Evolutionary conservation across 805 yeast species (phyloP), one percentile per base, ranked within the genome.

Genomic region (Saccharomycopsis oosterbeekiorum): DNA sequence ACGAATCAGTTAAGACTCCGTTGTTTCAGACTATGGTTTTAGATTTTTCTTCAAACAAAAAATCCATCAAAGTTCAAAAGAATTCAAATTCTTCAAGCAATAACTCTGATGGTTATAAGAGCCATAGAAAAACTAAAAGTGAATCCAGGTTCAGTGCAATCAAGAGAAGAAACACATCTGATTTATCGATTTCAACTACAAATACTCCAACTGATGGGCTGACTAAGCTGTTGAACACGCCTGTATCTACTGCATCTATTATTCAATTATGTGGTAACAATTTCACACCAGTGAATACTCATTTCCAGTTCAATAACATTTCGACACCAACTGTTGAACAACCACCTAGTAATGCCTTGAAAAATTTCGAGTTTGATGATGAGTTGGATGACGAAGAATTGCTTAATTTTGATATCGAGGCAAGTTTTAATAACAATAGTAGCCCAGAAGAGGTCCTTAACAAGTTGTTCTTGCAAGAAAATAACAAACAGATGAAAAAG

Each of bases 11-110:
- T 15, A 60, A 58, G 17, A 63, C 65, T 36, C 64, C 65, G 5
- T 58, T 61, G n/a, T 63, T 63, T 42, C 60, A 53, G 34, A 63
- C 65, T 10, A 55, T 58, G 34, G 65, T 63, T 21, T 51, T 63
- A 21, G 65, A 63, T 50, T 63, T 63, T 50, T 58, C 61, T n/a
- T 41, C 29, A 58, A 58, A 21, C 42, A 55, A 56, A 39, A 59
- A 55, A 40, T 26, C 40, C 34, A 56, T 41, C 59, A 60, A 59
- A 39, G n/a, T 42, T 24, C 63, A 63, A 50, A 60, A 60, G 34
- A 47, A 47, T 15, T 47, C 34, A 47, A 47, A 5, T 47, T 10
- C 17, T 1, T 47, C 12, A 14, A 14, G n/a, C 2, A 21, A 15
- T 21, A 34, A 34, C 2, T 24, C 53, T 10, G 53, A 47, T 47